Percentiles rank a stretch among this genome's conserved stretches.
Conservation (phyloP, 305 asterid species). For the Fraxinus dipetala region DNA sequence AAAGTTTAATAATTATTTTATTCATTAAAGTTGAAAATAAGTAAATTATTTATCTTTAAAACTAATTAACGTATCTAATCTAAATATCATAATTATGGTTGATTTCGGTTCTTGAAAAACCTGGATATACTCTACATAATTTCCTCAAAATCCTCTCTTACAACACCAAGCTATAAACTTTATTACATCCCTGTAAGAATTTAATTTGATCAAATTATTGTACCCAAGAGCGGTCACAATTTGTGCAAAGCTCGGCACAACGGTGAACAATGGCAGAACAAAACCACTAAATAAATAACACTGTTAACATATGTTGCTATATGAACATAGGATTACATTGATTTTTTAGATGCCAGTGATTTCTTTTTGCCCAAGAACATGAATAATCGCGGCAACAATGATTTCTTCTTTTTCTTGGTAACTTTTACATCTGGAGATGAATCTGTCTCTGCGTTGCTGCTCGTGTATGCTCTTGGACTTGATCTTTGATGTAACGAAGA, state of each 20-base stretch:
- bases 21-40: too few species aligned
- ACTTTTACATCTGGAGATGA: slow-evolving; percentile 40
- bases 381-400: slow-evolving; percentile 67
- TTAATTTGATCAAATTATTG: background rate
- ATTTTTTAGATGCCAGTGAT: slow-evolving; percentile 34
- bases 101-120: background rate
- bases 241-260: background rate
- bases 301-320: background rate
- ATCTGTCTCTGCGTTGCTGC: slow-evolving; percentile 43
- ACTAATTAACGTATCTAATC: background rate
- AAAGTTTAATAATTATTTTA: too few species aligned
- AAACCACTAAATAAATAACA: background rate
- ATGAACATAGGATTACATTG: slow-evolving; percentile 14
- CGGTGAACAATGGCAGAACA: slow-evolving; percentile 25
- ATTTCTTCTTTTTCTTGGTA: slow-evolving; percentile 62
- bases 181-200: background rate
- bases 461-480: slow-evolving; percentile 38
- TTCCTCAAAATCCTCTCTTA: background rate
- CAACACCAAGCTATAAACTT: background rate
- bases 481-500: slow-evolving; percentile 33
- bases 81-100: background rate
- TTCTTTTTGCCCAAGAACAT: slow-evolving; percentile 68
- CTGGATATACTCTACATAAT: background rate
- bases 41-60: too few species aligned
- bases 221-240: background rate